These are phyloP conservation scores for Diphasiastrum complanatum DNA, from an alignment of 83 land plant genomes.

Conservation along the genomic window DNA sequence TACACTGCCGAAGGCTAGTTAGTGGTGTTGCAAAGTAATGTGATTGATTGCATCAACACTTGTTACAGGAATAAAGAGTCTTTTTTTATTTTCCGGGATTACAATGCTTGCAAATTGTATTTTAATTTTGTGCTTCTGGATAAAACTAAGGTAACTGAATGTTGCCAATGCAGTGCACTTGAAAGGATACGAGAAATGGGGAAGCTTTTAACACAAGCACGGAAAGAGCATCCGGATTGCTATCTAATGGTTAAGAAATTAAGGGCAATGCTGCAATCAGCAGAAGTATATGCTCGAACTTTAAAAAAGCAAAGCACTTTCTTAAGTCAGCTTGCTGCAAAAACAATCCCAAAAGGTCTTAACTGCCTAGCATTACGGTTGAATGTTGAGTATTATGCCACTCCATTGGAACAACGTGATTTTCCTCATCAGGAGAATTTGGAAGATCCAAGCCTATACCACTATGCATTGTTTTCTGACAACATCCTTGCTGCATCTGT, in stretches of 20 bases:
- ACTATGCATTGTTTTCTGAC: constrained; percentile 90
- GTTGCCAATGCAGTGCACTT: constrained; percentile 48
- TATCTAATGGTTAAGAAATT: constrained; percentile 50
- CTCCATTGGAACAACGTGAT: constrained; percentile 49
- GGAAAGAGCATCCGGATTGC: constrained; percentile 54
- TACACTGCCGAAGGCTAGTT: too few relatives aligned
- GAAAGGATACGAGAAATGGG: constrained; percentile 80
- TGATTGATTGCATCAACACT: too few relatives aligned
- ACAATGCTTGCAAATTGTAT: not conserved
- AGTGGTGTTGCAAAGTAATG: too few relatives aligned
- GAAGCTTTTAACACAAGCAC: constrained; percentile 53
- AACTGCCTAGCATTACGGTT: constrained; percentile 81
- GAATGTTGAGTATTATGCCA: constrained; percentile 61
- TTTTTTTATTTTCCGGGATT: not conserved
- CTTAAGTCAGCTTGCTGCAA: constrained; percentile 78
- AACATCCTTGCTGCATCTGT: constrained; percentile 95
- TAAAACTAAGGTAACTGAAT: constrained; percentile 1
- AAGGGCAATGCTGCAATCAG: constrained; percentile 80
- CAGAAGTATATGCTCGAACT: constrained; percentile 69
- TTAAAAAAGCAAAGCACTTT: constrained; percentile 80
- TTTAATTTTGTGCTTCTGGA: not conserved
- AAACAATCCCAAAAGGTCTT: constrained; percentile 81
- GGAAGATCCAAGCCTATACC: constrained; percentile 67
- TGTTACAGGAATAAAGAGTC: too few relatives aligned
- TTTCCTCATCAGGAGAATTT: constrained; percentile 53